Percentiles rank a stretch among this genome's conserved stretches.
Conservation (phyloP, 176 grass and related monocot species). For the Rhynchospora pubera region DNA sequence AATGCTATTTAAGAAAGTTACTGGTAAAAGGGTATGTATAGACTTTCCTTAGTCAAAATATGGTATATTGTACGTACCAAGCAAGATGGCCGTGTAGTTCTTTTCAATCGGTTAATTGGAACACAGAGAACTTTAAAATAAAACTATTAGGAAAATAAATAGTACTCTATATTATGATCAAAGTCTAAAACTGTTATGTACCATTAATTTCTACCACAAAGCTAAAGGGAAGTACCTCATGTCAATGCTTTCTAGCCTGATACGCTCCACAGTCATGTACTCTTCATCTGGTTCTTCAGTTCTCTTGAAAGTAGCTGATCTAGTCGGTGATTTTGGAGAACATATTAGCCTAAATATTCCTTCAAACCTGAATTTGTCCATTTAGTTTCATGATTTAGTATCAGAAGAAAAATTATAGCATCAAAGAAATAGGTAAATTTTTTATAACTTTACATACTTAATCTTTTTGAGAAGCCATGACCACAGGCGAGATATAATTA, state of each 20-base stretch:
- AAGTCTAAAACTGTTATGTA: background rate
- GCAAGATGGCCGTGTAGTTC: background rate
- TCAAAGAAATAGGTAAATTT: background rate
- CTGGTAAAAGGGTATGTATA: too few relatives aligned
- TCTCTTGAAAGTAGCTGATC: slow-evolving; percentile 48
- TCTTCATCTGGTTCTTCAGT: slow-evolving; percentile 49
- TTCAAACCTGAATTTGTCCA: slow-evolving; percentile 15
- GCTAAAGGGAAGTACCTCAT: slow-evolving; percentile 51
- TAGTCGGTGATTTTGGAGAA: slow-evolving; percentile 40
- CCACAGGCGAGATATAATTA: slow-evolving; percentile 73
- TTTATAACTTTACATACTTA: slow-evolving; percentile 26
- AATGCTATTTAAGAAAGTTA: too few relatives aligned
- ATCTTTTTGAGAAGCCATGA: slow-evolving; percentile 49
- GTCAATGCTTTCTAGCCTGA: slow-evolving; percentile 69
- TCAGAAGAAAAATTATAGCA: background rate
- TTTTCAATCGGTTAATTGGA: background rate
- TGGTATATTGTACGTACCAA: background rate
- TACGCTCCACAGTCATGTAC: slow-evolving; percentile 73
- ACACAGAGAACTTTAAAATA: background rate
- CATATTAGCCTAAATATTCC: slow-evolving; percentile 31
- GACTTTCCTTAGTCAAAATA: too few relatives aligned
- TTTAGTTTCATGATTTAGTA: background rate
- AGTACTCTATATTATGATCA: background rate
- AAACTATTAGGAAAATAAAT: background rate
- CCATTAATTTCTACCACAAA: background rate